Conservation (phyloP, 371 early-diverging fungal species). For the Smittium culicis region DNA sequence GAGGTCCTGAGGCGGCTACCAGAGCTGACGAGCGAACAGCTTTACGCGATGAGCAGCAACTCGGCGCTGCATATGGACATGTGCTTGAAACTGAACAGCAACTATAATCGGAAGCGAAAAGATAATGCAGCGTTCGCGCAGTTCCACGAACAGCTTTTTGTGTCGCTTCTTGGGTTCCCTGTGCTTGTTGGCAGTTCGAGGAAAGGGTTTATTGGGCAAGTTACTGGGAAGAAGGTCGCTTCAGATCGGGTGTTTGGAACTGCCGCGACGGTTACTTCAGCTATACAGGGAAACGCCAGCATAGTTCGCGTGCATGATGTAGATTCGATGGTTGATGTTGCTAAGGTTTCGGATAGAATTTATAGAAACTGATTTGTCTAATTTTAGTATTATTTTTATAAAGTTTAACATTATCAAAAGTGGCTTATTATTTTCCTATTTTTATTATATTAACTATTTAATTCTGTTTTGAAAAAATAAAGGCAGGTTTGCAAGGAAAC, state of each 20-base stretch:
- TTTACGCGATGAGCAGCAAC: slow-evolving; percentile 16
- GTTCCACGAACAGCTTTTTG: slow-evolving; percentile 23
- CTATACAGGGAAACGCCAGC: slow-evolving; percentile 70
- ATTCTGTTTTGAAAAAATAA: too few species aligned
- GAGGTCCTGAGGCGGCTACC: slow-evolving; percentile 59
- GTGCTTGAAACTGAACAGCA: neutral
- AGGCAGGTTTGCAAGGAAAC: too few species aligned
- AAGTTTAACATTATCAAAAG: too few species aligned
- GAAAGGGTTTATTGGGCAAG: slow-evolving; percentile 72
- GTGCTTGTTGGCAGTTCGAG: slow-evolving; percentile 72
- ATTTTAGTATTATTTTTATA: too few species aligned
- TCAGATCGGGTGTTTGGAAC: slow-evolving; percentile 78
- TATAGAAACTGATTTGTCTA: slow-evolving; percentile 30
- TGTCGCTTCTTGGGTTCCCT: slow-evolving; percentile 58
- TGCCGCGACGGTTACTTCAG: slow-evolving; percentile 81
- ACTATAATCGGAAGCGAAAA: neutral
- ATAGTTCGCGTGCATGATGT: slow-evolving; percentile 92
- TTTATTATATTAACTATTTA: too few species aligned
- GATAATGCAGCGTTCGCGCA: neutral
- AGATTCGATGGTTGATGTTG: slow-evolving; percentile 74
- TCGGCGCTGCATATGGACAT: neutral
- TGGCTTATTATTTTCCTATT: too few species aligned
- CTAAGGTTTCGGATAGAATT: slow-evolving; percentile 67
- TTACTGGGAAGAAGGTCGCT: slow-evolving; percentile 53
- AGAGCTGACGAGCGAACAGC: slow-evolving; percentile 37